phyloP scores from a whole-genome alignment of 1,139 yeast species.

The Suhomyces panamericanus region DNA sequence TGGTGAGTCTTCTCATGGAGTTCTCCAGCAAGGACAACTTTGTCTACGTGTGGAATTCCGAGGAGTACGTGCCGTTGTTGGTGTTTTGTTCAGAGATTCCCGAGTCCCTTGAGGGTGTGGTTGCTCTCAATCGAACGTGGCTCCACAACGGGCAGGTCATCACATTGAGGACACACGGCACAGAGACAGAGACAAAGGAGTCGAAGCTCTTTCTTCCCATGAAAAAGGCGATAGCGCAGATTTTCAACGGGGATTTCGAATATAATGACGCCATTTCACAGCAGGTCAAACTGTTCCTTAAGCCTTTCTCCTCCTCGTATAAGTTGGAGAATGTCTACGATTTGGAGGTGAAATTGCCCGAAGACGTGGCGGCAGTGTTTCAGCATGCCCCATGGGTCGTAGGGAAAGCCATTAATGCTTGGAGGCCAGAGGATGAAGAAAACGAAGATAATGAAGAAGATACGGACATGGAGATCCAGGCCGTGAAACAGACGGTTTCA shows the following conservation, averaged over 20 bases:
- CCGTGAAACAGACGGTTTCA: neutral
- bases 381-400: constrained; percentile 13
- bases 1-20: constrained; percentile 40
- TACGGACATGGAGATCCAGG: neutral
- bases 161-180: constrained; percentile 16
- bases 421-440: constrained; percentile 1
- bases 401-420: constrained; percentile 8
- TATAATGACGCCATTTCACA: constrained; percentile 6
- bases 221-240: constrained; percentile 12
- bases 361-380: constrained; percentile 1
- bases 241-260: constrained; percentile 11
- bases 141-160: constrained; percentile 33
- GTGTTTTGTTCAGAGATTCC: constrained; percentile 39
- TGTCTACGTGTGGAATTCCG: constrained; percentile 50
- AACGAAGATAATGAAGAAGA: neutral
- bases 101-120: constrained; percentile 40
- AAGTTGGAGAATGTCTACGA: constrained; percentile 12
- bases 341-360: constrained; percentile 9
- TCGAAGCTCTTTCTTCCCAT: constrained; percentile 4
- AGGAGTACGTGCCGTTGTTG: constrained; percentile 56
- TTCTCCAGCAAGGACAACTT: constrained; percentile 34
- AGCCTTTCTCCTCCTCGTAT: constrained; percentile 3
- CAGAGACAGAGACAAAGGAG: neutral
- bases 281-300: neutral
- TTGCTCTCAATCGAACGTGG: constrained; percentile 45